Base-by-base conservation (phyloP, 179 eudicot species). In the Nepenthes alata region DNA sequence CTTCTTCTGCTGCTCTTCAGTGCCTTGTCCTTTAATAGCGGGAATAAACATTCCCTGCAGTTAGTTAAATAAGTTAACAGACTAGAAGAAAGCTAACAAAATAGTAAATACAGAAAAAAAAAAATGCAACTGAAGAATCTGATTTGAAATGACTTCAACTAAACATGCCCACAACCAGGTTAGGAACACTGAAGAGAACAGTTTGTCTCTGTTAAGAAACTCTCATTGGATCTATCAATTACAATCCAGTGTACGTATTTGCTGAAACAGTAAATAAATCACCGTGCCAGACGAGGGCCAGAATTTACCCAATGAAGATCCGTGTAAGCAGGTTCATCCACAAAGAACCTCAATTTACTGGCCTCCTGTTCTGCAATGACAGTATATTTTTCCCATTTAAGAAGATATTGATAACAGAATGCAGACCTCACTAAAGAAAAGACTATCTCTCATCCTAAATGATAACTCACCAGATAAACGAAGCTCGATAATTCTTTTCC, bases 261-360 rank as follows among this genome's bases (percentile, higher is more conserved):
- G n/a, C 52, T 9, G 11, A 48, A 48, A 48, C 52, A 5, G 52
- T 48, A 48, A 48, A 11, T 48, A 48, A 9, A 48, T 1, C 10
- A 48, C 12, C 6, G 11, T 44, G 47, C 47, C 47, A 1, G 47
- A 44, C 47, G 10, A 44, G 7, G 10, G 47, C 10, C 7, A 44
- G 47, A 44, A 49, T n/a, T 66, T 87, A 93, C 98, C 99, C 97
- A 94, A 61, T 94, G 99, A 70, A 87, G 95, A 77, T 94, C 99
- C 8, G 96, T 87, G 71, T 57, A 94, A 62, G 94, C 84, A 58
- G 99, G 88, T 67, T 94, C 83, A 72, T 94, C 99, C 58, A 87
- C 85, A 67, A 69, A 94, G 70, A 72, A 72, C 63, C 99, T 80
- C 67, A 90, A 62, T 47, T 60, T 74, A 51, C 77, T 10, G 2